Evolutionary conservation across 768 basidiomycete genomes (phyloP).

Genomic region (Lactifluus volemus): DNA sequence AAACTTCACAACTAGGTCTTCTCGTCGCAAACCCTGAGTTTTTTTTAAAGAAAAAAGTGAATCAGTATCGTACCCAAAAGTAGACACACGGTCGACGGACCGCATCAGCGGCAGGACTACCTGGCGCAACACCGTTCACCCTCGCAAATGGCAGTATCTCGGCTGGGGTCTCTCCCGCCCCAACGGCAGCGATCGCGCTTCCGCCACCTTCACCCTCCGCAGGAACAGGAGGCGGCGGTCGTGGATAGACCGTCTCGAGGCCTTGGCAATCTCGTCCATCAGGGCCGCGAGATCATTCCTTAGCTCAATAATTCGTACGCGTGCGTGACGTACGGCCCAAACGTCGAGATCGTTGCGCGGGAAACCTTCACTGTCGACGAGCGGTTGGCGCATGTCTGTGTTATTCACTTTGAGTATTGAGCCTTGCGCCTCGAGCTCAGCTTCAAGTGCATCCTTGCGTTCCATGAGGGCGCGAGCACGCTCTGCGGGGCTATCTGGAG

Average conservation of each 20-base stretch:
- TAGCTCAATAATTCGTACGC: constrained; percentile 70
- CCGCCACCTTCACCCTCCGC: constrained; percentile 9
- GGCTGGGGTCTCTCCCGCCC: neutral
- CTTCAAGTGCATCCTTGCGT: constrained; percentile 64
- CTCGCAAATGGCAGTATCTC: constrained; percentile 57
- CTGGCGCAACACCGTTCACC: constrained; percentile 72
- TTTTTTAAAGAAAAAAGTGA: constrained; percentile 7
- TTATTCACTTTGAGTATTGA: constrained; percentile 55
- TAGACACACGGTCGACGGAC: constrained; percentile 35
- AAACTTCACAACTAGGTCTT: constrained; percentile 70
- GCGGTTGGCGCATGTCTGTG: constrained; percentile 57
- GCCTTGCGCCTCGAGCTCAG: constrained; percentile 54
- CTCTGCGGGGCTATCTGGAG: constrained; percentile 33
- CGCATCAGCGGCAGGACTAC: constrained; percentile 75
- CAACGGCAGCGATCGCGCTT: neutral
- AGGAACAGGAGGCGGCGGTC: constrained; percentile 19
- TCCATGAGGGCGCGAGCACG: constrained; percentile 56
- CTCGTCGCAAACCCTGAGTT: constrained; percentile 52
- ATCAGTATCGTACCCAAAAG: neutral
- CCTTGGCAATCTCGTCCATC: constrained; percentile 57
- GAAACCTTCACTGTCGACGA: constrained; percentile 84
- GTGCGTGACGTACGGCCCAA: constrained; percentile 65
- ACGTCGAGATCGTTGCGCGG: constrained; percentile 83
- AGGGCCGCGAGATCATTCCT: constrained; percentile 66
- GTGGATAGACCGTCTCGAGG: constrained; percentile 66